Evolutionary conservation across 169 alveolate species (phyloP).

Genomic region (Cryptosporidium parvum): DNA sequence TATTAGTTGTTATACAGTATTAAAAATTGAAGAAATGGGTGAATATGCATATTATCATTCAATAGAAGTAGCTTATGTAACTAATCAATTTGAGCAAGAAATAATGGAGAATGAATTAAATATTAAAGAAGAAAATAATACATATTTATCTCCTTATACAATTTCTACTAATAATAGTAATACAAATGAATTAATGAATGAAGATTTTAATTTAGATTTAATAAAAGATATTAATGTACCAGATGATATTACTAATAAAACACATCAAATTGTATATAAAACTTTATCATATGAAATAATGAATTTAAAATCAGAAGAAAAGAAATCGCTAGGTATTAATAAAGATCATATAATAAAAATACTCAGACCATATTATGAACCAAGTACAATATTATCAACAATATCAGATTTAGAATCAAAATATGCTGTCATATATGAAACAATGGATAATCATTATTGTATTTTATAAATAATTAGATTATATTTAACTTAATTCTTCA

Average conservation of each 20-base stretch:
- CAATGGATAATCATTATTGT: conserved; percentile 62
- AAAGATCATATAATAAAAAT: conserved; percentile 17
- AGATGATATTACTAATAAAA: conserved; percentile 25
- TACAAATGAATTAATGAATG: neutral
- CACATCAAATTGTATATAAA: conserved; percentile 47
- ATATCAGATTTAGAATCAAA: conserved; percentile 67
- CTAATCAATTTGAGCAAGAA: neutral
- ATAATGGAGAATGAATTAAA: neutral
- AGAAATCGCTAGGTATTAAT: conserved; percentile 27
- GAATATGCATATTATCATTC: conserved; percentile 74
- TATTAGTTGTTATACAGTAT: conserved; percentile 57
- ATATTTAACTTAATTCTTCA: neutral
- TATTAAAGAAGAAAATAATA: neutral
- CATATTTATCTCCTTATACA: neutral
- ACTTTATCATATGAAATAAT: conserved; percentile 29
- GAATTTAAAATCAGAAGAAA: conserved; percentile 22
- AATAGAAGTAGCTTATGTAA: conserved; percentile 35
- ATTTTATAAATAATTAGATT: neutral
- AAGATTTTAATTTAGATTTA: conserved; percentile 11
- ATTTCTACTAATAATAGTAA: neutral
- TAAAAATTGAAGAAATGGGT: conserved; percentile 6
- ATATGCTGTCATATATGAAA: conserved; percentile 67
- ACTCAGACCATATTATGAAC: conserved; percentile 42
- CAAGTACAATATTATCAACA: conserved; percentile 22
- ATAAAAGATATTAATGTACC: conserved; percentile 35